Evolutionary conservation across 495 filamentous ascomycete species (phyloP).

Genomic region (Talaromyces trachyspermus): DNA sequence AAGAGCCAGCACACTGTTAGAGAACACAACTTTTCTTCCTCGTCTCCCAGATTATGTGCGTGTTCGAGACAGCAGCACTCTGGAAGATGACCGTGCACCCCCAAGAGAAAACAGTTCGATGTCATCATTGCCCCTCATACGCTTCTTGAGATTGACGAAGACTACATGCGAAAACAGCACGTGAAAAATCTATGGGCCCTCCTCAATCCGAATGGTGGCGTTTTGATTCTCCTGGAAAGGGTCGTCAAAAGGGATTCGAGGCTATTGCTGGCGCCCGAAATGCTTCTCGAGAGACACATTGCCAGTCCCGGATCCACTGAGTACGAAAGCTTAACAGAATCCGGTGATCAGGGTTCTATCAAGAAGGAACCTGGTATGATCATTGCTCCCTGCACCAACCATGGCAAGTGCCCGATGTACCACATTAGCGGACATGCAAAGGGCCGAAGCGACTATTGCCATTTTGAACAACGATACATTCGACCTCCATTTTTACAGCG

Average conservation of each 20-base stretch:
- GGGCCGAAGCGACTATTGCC: conserved; percentile 82
- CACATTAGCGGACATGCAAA: conserved; percentile 53
- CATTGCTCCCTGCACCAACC: conserved; percentile 92
- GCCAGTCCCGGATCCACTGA: conserved; percentile 51
- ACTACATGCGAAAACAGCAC: conserved; percentile 64
- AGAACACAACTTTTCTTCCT: conserved; percentile 88
- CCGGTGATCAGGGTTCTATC: conserved; percentile 25
- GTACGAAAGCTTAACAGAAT: conserved; percentile 32
- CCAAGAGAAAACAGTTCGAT: conserved; percentile 73
- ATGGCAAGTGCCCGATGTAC: conserved; percentile 84
- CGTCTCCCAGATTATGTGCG: conserved; percentile 89
- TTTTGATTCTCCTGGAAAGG: conserved; percentile 85
- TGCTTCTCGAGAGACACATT: conserved; percentile 70
- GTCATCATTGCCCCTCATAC: conserved; percentile 84
- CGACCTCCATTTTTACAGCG: conserved; percentile 76
- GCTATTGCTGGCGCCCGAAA: conserved; percentile 77
- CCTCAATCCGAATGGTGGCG: conserved; percentile 74
- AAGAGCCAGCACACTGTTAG: conserved; percentile 65
- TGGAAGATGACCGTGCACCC: conserved; percentile 35
- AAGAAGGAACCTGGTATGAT: conserved; percentile 79
- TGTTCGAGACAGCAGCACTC: conserved; percentile 36
- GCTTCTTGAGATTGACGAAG: conserved; percentile 63
- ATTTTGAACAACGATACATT: conserved; percentile 82
- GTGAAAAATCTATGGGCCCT: conserved; percentile 85
- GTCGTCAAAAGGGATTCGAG: conserved; percentile 85